Evolutionary conservation across 2,329 filamentous ascomycete species (phyloP).

Genomic region (Metarhizium rileyi): DNA sequence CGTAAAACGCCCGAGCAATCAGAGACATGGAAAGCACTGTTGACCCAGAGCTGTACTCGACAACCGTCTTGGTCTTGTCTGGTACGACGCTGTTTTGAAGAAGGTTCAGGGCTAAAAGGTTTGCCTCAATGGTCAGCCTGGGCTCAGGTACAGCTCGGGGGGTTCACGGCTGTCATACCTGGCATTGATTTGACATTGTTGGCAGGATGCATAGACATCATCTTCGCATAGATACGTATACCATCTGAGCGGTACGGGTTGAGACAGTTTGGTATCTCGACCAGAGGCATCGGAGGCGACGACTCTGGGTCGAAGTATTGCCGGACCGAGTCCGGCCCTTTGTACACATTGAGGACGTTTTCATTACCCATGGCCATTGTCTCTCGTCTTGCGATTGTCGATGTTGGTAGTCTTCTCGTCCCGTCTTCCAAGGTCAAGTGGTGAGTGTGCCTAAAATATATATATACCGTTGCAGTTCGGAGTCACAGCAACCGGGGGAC

Average conservation of each 20-base stretch:
- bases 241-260: conserved; percentile 48
- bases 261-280: conserved; percentile 46
- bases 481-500: background rate
- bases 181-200: conserved; percentile 57
- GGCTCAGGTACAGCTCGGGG: background rate
- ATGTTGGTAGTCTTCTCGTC: background rate
- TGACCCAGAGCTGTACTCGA: conserved; percentile 53
- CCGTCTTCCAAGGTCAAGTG: background rate
- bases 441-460: background rate
- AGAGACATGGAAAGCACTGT: conserved; percentile 48
- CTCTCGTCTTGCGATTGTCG: background rate
- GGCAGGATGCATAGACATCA: conserved; percentile 52
- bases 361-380: background rate
- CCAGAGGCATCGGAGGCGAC: conserved; percentile 46
- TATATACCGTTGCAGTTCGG: background rate
- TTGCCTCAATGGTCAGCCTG: too few species aligned
- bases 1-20: conserved; percentile 22
- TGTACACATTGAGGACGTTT: conserved; percentile 39
- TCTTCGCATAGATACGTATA: conserved; percentile 54
- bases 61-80: conserved; percentile 39
- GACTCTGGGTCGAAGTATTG: conserved; percentile 50
- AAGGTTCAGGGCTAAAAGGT: conserved; percentile 32
- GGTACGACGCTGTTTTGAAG: conserved; percentile 33
- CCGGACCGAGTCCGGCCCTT: conserved; percentile 44
- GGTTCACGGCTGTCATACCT: conserved; percentile 1